These are phyloP conservation scores for Leccinum fuscescens DNA, from an alignment of 1,284 basidiomycete species.

Conservation along the genomic window DNA sequence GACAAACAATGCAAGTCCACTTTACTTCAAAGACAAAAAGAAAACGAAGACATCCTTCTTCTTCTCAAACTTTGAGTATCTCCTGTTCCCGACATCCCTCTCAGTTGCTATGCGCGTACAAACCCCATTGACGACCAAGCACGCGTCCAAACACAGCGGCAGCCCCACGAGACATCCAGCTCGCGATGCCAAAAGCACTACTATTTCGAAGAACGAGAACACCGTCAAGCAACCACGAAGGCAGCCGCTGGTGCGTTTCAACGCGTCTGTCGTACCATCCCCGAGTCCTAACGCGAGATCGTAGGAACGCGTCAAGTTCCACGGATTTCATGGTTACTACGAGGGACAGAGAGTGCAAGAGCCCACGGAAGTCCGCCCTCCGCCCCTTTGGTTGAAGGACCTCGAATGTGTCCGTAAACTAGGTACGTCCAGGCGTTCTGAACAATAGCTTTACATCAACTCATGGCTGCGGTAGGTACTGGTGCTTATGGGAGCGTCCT, in stretches of 20 bases:
- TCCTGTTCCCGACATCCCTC: neutral
- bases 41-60: neutral
- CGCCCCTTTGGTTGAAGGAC: slow-evolving; percentile 35
- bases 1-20: slow-evolving; percentile 20
- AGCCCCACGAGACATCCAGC: slow-evolving; percentile 9
- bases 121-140: slow-evolving; percentile 7
- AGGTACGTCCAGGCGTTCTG: slow-evolving; percentile 27
- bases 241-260: slow-evolving; percentile 4
- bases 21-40: neutral
- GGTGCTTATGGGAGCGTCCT: slow-evolving; percentile 42
- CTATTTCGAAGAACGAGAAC: slow-evolving; percentile 2
- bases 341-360: slow-evolving; percentile 9
- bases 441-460: neutral
- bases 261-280: neutral
- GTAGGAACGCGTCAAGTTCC: slow-evolving; percentile 15
- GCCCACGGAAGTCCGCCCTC: slow-evolving; percentile 30
- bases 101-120: slow-evolving; percentile 17
- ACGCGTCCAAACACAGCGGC: slow-evolving; percentile 1
- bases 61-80: neutral
- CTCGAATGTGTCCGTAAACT: slow-evolving; percentile 41
- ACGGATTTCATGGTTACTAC: slow-evolving; percentile 11
- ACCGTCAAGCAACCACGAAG: neutral
- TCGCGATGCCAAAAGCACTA: slow-evolving; percentile 2
- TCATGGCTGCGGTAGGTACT: slow-evolving; percentile 30
- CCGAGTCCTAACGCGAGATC: slow-evolving; percentile 1